Percentiles rank a stretch among this genome's conserved stretches.
phyloP scores from a whole-genome alignment of 148 eudicot genomes.

The Heliosperma pusillum region DNA sequence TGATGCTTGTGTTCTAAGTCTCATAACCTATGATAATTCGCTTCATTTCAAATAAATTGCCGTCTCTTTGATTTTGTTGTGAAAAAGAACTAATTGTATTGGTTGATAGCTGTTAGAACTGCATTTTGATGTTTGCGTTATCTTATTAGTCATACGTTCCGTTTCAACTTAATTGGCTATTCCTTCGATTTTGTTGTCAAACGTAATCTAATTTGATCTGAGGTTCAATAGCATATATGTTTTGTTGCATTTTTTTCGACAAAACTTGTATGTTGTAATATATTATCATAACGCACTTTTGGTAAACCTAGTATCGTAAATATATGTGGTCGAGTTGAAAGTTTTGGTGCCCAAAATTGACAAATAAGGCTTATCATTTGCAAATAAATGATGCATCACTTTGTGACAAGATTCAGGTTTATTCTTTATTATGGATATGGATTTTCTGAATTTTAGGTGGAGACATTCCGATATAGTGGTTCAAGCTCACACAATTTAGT shows the following conservation, averaged over 20 bases:
- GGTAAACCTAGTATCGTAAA: background rate
- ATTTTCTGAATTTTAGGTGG: conserved; percentile 2
- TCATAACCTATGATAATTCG: background rate
- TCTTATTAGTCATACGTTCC: background rate
- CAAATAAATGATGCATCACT: background rate
- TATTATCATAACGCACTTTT: background rate
- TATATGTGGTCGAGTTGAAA: background rate
- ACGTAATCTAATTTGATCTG: background rate
- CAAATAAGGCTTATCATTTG: too few species aligned
- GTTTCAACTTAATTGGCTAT: background rate
- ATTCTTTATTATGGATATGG: background rate
- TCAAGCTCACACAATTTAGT: background rate
- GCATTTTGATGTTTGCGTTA: background rate
- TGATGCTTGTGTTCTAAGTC: background rate
- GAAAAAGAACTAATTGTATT: background rate
- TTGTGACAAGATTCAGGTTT: background rate
- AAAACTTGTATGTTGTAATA: background rate
- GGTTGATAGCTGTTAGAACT: background rate
- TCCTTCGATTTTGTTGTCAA: background rate
- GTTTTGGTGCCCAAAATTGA: background rate
- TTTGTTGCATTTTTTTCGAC: background rate
- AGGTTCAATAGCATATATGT: background rate
- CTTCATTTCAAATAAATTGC: background rate
- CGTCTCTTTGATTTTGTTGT: background rate
- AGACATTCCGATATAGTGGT: background rate